A percentile compares a stretch with the other conserved stretches of the same genome.
These are phyloP conservation scores for Geopyxis carbonaria DNA, from an alignment of 495 filamentous ascomycete genomes.

Conservation along the genomic window DNA sequence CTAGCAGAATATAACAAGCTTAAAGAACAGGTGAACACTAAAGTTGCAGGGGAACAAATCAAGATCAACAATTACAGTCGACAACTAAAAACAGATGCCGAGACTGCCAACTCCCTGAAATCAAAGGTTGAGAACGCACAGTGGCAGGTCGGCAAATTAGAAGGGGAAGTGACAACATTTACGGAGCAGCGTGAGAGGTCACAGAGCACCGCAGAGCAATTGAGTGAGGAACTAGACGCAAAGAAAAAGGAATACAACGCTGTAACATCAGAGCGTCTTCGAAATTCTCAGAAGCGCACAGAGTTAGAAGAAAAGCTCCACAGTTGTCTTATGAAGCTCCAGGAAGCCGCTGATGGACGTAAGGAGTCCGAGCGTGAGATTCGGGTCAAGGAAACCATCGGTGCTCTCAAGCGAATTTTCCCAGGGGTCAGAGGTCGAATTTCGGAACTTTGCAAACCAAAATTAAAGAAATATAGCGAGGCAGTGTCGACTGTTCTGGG, in stretches of 20 bases:
- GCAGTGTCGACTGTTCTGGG: slow-evolving; percentile 86
- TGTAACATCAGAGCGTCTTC: slow-evolving; percentile 65
- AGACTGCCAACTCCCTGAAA: slow-evolving; percentile 68
- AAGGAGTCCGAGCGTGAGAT: slow-evolving; percentile 70
- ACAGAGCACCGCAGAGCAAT: slow-evolving; percentile 43
- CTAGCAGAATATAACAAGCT: slow-evolving; percentile 79
- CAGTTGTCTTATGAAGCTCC: slow-evolving; percentile 57
- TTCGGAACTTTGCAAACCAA: slow-evolving; percentile 83
- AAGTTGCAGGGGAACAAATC: slow-evolving; percentile 62
- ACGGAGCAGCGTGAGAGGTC: slow-evolving; percentile 45
- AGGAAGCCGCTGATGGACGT: slow-evolving; percentile 65
- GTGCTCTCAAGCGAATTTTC: slow-evolving; percentile 74
- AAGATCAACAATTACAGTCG: slow-evolving; percentile 70
- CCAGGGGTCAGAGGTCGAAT: slow-evolving; percentile 81
- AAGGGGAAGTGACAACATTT: slow-evolving; percentile 52
- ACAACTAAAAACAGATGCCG: slow-evolving; percentile 75
- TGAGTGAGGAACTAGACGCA: slow-evolving; percentile 56
- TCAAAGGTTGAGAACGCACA: slow-evolving; percentile 67
- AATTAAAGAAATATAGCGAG: slow-evolving; percentile 87
- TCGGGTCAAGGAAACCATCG: slow-evolving; percentile 58
- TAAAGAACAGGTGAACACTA: slow-evolving; percentile 69
- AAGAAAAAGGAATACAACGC: slow-evolving; percentile 86
- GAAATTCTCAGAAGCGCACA: slow-evolving; percentile 58
- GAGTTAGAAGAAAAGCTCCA: slow-evolving; percentile 84
- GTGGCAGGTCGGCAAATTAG: slow-evolving; percentile 52